Evolutionary conservation across 2,329 filamentous ascomycete species (phyloP), one percentile per base, ranked within the genome.

Genomic region (Fusarium sublunatum): DNA sequence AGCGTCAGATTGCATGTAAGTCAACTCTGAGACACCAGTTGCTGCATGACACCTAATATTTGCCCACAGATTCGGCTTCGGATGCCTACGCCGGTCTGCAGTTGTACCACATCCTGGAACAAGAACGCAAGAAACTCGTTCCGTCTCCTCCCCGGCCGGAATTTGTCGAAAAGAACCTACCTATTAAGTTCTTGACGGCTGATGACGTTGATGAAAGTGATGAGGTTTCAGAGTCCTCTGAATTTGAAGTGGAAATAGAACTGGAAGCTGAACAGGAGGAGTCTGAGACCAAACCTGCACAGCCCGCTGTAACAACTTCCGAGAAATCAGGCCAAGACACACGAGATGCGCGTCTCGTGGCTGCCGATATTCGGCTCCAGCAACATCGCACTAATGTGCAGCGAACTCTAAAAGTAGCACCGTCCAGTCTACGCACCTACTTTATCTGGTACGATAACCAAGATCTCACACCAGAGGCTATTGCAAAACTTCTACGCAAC

Each of bases 51-150:
- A 29, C 26, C 55, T 71, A 38, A 67, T 22, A 5, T n/a, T 2
- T 9, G 6, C 26, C 10, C 19, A 2, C 28, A 91, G 88, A 93
- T 75, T 88, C 91, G 9, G 92, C 92, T 11, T 88, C 91, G 1
- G 92, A 96, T 74, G 90, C 92, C 0, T 97, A 97, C 72, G 92
- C 91, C 57, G 86, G 88, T 39, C 76, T 90, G 10, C 89, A 91
- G 53, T 79, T 97, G 2, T 96, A 87, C 70, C 81, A 91, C 58
- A 82, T 84, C 1, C 79, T 97, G 40, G 89, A 97, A 54, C 77
- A 84, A 45, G 86, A 90, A 68, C 83, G 93, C 13, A 81, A 85
- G 66, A 78, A 80, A 7, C 79, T 97, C 59, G 76, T 85, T 11
- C 92, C 92, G 2, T 83, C 78, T 3, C 93, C 93, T 6, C 90